phyloP scores from a whole-genome alignment of 2,329 filamentous ascomycete genomes.

The Sporothrix sp. region DNA sequence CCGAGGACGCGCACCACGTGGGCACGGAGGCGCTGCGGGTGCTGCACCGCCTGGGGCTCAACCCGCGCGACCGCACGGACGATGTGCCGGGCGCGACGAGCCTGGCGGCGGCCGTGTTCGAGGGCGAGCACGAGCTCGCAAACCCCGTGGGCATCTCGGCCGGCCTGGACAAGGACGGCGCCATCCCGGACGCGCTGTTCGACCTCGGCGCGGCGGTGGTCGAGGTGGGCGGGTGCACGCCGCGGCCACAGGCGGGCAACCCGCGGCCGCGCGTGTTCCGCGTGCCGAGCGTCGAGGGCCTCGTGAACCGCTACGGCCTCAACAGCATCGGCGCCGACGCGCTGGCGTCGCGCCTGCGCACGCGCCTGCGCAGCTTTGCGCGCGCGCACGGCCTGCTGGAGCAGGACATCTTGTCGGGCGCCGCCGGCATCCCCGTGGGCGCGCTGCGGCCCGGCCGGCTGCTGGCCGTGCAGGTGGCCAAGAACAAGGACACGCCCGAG shows the following conservation, averaged over 20 bases:
- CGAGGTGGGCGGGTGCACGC: constrained; percentile 85
- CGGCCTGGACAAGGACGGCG: constrained; percentile 83
- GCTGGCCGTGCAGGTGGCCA: constrained; percentile 85
- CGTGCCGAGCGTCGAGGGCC: constrained; percentile 67
- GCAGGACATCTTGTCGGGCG: constrained; percentile 63
- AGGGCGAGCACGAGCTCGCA: constrained; percentile 51
- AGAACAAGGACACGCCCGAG: constrained; percentile 90
- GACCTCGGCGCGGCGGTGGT: constrained; percentile 77
- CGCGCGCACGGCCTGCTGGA: constrained; percentile 61
- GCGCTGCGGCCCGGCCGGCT: constrained; percentile 66
- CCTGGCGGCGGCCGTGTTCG: constrained; percentile 51
- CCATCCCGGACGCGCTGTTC: constrained; percentile 77
- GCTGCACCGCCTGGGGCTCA: constrained; percentile 63
- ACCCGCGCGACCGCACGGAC: constrained; percentile 68
- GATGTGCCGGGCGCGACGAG: constrained; percentile 28
- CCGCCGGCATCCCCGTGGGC: constrained; percentile 64
- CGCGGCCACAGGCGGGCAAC: constrained; percentile 80
- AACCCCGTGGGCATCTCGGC: constrained; percentile 95
- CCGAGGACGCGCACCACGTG: constrained; percentile 84
- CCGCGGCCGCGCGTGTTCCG: constrained; percentile 81
- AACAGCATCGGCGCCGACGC: constrained; percentile 86
- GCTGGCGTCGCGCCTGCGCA: constrained; percentile 68
- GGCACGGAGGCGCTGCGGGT: constrained; percentile 62
- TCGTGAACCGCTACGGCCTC: constrained; percentile 93
- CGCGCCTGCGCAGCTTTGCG: constrained; percentile 70